A percentile compares a stretch with the other conserved stretches of the same genome.
phyloP scores from a whole-genome alignment of 164 flowering plant genomes.

The Nelumbo lutea region DNA sequence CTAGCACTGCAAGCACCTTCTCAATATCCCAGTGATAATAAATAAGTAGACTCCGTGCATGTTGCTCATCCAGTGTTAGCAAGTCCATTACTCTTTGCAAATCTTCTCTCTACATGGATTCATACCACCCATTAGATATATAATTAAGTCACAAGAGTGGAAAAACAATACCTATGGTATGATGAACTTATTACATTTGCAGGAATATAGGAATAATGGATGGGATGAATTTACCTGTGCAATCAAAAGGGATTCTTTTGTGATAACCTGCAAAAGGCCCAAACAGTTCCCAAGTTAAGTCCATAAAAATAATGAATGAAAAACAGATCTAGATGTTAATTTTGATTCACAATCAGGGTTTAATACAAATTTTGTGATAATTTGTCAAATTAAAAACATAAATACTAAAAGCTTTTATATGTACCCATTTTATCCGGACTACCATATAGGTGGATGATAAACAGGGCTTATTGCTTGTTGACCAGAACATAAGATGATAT shows the following conservation, averaged over 20 bases:
- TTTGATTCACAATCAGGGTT: too few species aligned
- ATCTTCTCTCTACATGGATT: constrained; percentile 51
- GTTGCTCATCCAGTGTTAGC: constrained; percentile 61
- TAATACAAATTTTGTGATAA: too few species aligned
- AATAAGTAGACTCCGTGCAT: constrained; percentile 80
- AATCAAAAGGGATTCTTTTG: constrained; percentile 58
- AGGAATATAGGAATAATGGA: neutral
- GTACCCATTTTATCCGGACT: too few species aligned
- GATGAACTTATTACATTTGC: neutral
- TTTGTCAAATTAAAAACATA: too few species aligned
- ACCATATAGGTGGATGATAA: too few species aligned
- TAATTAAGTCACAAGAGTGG: neutral
- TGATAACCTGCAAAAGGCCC: constrained; percentile 55
- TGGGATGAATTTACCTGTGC: constrained; percentile 54
- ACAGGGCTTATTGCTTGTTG: too few species aligned
- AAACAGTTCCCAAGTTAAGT: neutral
- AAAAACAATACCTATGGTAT: neutral
- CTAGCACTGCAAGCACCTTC: constrained; percentile 50
- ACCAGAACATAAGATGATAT: too few species aligned
- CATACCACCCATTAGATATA: neutral
- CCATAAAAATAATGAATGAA: neutral
- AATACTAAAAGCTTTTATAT: too few species aligned
- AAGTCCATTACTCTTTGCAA: constrained; percentile 65
- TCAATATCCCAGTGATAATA: constrained; percentile 79
- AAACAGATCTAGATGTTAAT: neutral